These are phyloP conservation scores for Drosera capensis DNA, from an alignment of 148 eudicot genomes.

Conservation along the genomic window DNA sequence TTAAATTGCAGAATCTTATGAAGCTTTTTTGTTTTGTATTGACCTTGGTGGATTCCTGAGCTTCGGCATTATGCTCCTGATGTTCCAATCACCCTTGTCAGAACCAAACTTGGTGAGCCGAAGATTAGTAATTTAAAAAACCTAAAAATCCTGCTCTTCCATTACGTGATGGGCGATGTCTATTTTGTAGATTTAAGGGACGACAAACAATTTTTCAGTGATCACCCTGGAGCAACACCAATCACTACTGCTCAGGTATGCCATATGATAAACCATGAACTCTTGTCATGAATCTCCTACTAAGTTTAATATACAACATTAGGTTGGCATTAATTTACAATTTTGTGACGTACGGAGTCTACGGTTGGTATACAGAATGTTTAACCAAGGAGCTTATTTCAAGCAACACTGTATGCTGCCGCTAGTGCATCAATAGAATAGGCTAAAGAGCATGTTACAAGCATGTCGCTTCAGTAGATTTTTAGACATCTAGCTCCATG, in stretches of 20 bases:
- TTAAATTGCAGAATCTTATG: neutral
- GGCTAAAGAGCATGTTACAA: too few relatives aligned
- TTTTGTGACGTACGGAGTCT: too few relatives aligned
- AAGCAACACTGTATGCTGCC: too few relatives aligned
- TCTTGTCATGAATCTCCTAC: too few relatives aligned
- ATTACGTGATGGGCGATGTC: neutral
- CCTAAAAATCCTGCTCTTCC: neutral
- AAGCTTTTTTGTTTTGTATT: neutral
- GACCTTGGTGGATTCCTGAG: slow-evolving; percentile 36
- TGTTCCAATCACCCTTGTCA: slow-evolving; percentile 35
- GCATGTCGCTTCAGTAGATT: too few relatives aligned
- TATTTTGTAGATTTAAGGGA: slow-evolving; percentile 24
- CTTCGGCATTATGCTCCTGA: slow-evolving; percentile 40
- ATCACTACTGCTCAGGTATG: slow-evolving; percentile 33
- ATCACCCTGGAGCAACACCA: slow-evolving; percentile 33
- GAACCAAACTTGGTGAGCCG: slow-evolving; percentile 29
- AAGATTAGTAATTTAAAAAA: neutral
- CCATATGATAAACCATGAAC: neutral
- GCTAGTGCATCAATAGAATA: too few relatives aligned
- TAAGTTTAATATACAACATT: too few relatives aligned
- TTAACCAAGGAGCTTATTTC: too few relatives aligned
- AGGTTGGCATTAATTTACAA: too few relatives aligned
- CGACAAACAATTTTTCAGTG: slow-evolving; percentile 26
- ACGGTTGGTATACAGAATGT: too few relatives aligned
- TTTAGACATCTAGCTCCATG: too few relatives aligned